Base-by-base conservation (phyloP, 208 protist species). In the Naegleria gruberi region DNA sequence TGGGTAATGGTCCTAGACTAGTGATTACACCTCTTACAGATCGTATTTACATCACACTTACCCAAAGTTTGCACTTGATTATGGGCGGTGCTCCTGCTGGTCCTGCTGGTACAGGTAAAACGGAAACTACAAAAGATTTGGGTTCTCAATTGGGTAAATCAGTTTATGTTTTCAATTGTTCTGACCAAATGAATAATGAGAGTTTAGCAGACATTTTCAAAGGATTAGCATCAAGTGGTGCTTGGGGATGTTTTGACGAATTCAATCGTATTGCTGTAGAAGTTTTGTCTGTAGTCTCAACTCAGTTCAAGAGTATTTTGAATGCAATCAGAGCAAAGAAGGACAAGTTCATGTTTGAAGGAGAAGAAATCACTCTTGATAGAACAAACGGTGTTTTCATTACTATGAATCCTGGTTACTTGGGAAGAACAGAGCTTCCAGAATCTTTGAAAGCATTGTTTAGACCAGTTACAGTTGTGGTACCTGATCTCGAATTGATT, bases 161-260 rank as follows among this genome's bases (percentile, higher is more conserved):
- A 81, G 94, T 96, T n/a, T 93, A 97, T 46, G 96, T 98, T 55
- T 97, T 98, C 92, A 98, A 98, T 90, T 97, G 96, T 91, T 96
- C 94, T 26, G 96, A 97, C 92, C 95, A 97, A 91, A 97, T 98
- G 95, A 92, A 95, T 82, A 95, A 92, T 91, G 87, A 90, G n/a
- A 90, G 85, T 26, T 90, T 97, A 42, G 96, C 93, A 44, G 94
- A 95, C 82, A 96, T 98, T 82, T 97, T 95, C 92, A 97, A 97
- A 91, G 94, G 94, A n/a, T 90, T 96, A 4, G 94, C 94, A 40
- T 93, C 93, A 15, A 90, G 87, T 34, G 94, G 94, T 40, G 91
- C 92, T 10, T 96, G 94, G 94, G 93, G 90, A 37, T 96, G 94
- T 90, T 96, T 96, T 83, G 94, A 96, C 89, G 94, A 96, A 89